These are phyloP conservation scores for Boletales sp. DNA, from an alignment of 768 basidiomycete genomes.

Conservation along the genomic window DNA sequence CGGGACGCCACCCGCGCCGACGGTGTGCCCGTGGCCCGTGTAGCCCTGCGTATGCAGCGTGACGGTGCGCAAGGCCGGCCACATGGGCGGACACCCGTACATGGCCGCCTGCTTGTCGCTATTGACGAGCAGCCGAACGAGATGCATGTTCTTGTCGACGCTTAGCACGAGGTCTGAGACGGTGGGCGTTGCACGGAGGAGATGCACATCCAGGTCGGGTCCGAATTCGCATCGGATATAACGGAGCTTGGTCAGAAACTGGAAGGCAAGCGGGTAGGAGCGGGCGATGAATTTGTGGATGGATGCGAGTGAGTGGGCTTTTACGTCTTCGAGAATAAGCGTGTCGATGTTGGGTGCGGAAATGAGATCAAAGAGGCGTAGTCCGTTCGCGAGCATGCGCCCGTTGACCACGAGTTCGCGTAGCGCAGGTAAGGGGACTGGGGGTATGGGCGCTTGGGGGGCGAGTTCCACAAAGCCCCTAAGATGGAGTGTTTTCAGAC, in stretches of 20 bases:
- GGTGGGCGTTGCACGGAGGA: conserved; percentile 30
- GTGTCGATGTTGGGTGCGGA: conserved; percentile 31
- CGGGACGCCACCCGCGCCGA: conserved; percentile 19
- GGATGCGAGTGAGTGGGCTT: conserved; percentile 20
- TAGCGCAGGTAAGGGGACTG: conserved; percentile 22
- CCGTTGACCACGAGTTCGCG: conserved; percentile 32
- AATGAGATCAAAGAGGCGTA: conserved; percentile 31
- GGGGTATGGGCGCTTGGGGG: conserved; percentile 14
- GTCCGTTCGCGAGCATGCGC: conserved; percentile 25
- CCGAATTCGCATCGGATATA: conserved; percentile 31
- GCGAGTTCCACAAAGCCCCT: conserved; percentile 30
- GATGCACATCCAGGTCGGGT: conserved; percentile 29
- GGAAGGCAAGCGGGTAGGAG: conserved; percentile 27
- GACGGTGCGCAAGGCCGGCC: conserved; percentile 21
- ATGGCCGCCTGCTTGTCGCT: conserved; percentile 33
- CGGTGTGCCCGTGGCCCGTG: conserved; percentile 10
- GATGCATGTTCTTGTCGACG: conserved; percentile 28
- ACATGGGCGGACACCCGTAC: conserved; percentile 27
- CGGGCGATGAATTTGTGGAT: conserved; percentile 28
- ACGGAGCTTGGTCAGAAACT: conserved; percentile 24
- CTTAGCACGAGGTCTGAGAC: conserved; percentile 30
- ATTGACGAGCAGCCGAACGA: conserved; percentile 30
- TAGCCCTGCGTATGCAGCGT: conserved; percentile 32
- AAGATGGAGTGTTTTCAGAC: conserved; percentile 23
- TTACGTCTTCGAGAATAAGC: conserved; percentile 30